Percentiles rank a stretch among this genome's conserved stretches.
Evolutionary conservation across 2,329 filamentous ascomycete species (phyloP).

Genomic region (Alternaria postmessia): DNA sequence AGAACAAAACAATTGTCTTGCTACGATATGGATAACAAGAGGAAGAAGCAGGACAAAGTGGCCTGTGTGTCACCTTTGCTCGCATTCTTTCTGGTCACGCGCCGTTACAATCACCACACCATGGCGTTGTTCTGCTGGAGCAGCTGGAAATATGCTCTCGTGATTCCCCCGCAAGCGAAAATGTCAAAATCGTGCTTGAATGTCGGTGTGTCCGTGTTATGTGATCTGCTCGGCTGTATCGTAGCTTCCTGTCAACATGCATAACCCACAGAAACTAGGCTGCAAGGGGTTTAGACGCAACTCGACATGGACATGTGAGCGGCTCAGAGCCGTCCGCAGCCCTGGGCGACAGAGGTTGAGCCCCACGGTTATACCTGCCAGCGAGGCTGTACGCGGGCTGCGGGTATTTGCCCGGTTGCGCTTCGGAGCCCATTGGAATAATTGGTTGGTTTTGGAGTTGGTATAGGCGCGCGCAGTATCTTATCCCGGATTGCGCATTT

Average conservation of each 20-base stretch:
- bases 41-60: neutral
- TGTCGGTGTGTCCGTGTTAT: slow-evolving; percentile 6
- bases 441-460: neutral
- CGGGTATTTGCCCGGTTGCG: neutral
- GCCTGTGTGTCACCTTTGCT: neutral
- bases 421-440: neutral
- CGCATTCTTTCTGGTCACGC: neutral
- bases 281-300: neutral
- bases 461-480: neutral
- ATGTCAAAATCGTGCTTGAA: neutral
- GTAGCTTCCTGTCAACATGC: neutral
- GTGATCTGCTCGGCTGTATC: slow-evolving; percentile 5
- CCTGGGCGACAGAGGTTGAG: neutral
- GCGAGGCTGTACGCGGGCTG: neutral
- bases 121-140: neutral
- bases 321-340: neutral
- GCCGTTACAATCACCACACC: neutral
- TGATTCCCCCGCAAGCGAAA: neutral
- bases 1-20: neutral
- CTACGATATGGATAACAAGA: neutral
- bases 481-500: neutral
- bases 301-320: neutral
- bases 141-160: neutral
- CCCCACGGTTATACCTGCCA: neutral
- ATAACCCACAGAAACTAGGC: slow-evolving; percentile 1